phyloP scores from a whole-genome alignment of 2,329 filamentous ascomycete genomes.

The Microdochium nivale region DNA sequence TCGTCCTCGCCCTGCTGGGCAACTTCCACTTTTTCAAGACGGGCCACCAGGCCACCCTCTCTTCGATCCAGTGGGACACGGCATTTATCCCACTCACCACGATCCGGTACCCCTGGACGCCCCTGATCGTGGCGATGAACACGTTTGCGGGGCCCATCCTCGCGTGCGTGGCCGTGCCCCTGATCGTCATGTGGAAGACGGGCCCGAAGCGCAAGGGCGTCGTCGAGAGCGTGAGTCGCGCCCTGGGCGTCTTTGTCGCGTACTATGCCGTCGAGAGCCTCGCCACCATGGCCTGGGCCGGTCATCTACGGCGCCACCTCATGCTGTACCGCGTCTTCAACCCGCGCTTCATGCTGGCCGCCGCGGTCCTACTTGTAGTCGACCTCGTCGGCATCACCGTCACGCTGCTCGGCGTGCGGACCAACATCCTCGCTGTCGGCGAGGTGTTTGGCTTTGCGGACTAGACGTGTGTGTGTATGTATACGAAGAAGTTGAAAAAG shows the following conservation, averaged over 20 bases:
- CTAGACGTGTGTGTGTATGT: no score
- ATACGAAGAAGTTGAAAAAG: neutral
- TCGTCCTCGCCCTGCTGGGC: conserved; percentile 79
- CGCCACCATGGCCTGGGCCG: conserved; percentile 85
- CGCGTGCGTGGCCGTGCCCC: conserved; percentile 68
- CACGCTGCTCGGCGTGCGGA: conserved; percentile 64
- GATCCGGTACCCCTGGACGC: conserved; percentile 84
- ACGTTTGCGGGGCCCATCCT: conserved; percentile 85
- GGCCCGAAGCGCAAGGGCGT: conserved; percentile 63
- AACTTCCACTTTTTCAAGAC: conserved; percentile 97
- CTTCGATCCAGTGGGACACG: conserved; percentile 90
- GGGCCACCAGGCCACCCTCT: conserved; percentile 82
- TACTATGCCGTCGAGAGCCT: conserved; percentile 79
- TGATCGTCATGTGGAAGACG: conserved; percentile 83
- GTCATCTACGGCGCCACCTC: conserved; percentile 77
- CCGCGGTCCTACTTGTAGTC: conserved; percentile 61
- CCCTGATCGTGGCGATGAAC: conserved; percentile 73
- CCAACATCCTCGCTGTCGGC: conserved; percentile 68
- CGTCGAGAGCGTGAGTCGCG: conserved; percentile 61
- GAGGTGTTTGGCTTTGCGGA: conserved; percentile 82
- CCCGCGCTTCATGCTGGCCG: conserved; percentile 82
- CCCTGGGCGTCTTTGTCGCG: conserved; percentile 64
- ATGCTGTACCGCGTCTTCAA: conserved; percentile 96
- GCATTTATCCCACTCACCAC: conserved; percentile 83
- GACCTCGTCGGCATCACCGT: conserved; percentile 67